Percentiles rank a stretch among this genome's conserved stretches.
These are phyloP conservation scores for Pyrenula aspistea DNA, from an alignment of 495 filamentous ascomycete genomes.

Conservation along the genomic window DNA sequence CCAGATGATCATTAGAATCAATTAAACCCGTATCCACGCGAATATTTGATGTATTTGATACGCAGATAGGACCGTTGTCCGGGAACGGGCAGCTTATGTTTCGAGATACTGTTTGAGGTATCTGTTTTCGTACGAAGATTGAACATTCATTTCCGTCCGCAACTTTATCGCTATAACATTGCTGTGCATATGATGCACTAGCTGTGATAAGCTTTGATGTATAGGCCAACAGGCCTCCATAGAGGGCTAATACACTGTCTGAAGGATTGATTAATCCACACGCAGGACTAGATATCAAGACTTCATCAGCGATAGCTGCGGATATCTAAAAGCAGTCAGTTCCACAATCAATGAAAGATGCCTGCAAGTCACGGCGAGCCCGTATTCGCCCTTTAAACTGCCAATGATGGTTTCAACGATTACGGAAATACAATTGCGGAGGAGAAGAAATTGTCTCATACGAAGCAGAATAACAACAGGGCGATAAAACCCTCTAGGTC, in stretches of 20 bases:
- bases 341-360: background rate
- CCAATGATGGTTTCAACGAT: background rate
- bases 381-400: background rate
- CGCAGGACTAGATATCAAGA: background rate
- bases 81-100: background rate
- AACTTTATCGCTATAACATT: background rate
- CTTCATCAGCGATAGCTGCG: background rate
- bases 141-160: background rate
- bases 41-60: background rate
- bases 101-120: background rate
- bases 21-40: background rate
- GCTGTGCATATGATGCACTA: background rate
- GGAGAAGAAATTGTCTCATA: background rate
- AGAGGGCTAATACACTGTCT: background rate
- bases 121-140: background rate
- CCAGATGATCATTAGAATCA: background rate
- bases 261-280: background rate
- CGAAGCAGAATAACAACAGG: background rate
- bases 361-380: background rate
- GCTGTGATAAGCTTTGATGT: background rate
- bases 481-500: no score
- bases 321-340: background rate
- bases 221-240: background rate
- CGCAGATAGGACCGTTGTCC: background rate
- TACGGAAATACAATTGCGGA: background rate